Evolutionary conservation across 805 yeast genomes (phyloP), one percentile per base, ranked within the genome.

Genomic region (Jamesozyma spencerorum): DNA sequence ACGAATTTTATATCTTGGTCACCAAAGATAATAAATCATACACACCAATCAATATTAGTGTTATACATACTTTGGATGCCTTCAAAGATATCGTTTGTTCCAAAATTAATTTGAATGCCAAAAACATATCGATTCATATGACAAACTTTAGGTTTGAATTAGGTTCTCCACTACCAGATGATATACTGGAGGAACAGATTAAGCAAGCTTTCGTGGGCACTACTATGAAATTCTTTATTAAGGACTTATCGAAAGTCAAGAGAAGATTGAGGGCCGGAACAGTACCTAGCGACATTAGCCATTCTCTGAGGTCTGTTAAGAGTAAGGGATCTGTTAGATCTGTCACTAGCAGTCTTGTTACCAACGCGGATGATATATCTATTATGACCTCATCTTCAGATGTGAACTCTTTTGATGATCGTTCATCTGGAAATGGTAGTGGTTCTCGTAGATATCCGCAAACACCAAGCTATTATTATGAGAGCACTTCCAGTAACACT

Each of bases 131-230:
- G 0, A 66, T 77, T 32, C 81, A 79, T 47, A 58, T 85, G 45
- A 81, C 94, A 0, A 94, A 85, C 39, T 75, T 78, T 55, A 76
- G 77, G 17, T 65, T 77, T 37, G 68, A 69, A 13, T 69, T 72
- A 22, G 90, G 87, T 22, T 71, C 64, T 4, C 66, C 77, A 0
- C 49, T 82, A 15, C 71, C 78, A 18, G 80, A 77, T 34, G 66
- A 66, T 2, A 50, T 70, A 1, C 42, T 80, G 2, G 63, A 64
- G 2, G 46, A 48, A 1, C 49, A 74, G 1, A 49, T 72, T 10
- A 53, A 57, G 1, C 51, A 62, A 19, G 47, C 51, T 12, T 71
- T 70, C 41, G 45, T 53, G 7, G 55, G 59, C 27, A 46, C 58
- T 13, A 55, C 65, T 3, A 50, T 47, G 19, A 57, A 55, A 36